Evolutionary conservation across 2,329 filamentous ascomycete genomes (phyloP).

Genomic region (Daldinia eschscholtzii): DNA sequence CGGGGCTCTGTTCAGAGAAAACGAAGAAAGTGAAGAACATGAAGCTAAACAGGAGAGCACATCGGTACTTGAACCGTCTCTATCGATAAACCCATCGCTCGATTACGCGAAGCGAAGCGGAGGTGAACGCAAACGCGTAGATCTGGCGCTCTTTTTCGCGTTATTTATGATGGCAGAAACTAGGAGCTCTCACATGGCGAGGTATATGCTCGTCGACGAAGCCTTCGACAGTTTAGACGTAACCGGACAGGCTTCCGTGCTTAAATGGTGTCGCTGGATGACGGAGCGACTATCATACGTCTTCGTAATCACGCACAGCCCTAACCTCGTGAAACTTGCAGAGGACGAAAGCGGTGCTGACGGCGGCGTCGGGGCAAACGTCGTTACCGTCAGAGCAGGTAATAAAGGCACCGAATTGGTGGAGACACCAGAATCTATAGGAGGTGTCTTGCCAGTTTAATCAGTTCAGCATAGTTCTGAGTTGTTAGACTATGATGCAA

Average conservation of each 20-base stretch:
- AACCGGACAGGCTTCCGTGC: conserved; percentile 49
- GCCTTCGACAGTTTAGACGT: conserved; percentile 53
- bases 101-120: conserved; percentile 53
- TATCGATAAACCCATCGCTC: conserved; percentile 43
- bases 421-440: not conserved
- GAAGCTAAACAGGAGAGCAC: not conserved
- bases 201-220: conserved; percentile 54
- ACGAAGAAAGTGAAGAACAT: not conserved
- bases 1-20: conserved; percentile 40
- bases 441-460: not conserved
- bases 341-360: not conserved
- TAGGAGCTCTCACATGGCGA: conserved; percentile 49
- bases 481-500: not conserved
- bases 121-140: conserved; percentile 54
- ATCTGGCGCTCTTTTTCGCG: conserved; percentile 54
- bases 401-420: conserved; percentile 10
- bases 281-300: conserved; percentile 40
- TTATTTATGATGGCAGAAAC: conserved; percentile 50
- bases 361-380: not conserved
- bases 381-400: not conserved
- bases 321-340: conserved; percentile 11
- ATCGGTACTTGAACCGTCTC: conserved; percentile 46
- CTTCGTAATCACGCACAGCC: conserved; percentile 40
- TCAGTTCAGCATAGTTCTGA: not conserved
- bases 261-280: conserved; percentile 43